Evolutionary conservation across 306 rosid species (phyloP).

Genomic region (Trichosanthes cucumerina): DNA sequence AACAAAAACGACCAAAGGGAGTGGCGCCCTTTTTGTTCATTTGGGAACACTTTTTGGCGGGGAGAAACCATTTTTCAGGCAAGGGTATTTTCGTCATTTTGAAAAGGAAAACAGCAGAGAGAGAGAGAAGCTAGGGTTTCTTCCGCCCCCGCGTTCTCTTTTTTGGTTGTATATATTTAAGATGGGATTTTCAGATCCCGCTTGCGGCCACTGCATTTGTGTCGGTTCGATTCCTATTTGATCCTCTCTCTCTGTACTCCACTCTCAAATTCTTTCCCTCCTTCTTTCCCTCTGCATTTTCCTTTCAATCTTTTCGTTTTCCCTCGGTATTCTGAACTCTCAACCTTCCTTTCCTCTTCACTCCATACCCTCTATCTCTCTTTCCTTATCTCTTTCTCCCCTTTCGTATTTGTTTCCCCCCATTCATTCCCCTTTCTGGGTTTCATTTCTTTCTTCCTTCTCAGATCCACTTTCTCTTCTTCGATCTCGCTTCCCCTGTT

Average conservation of each 20-base stretch:
- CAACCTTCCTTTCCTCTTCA: not conserved
- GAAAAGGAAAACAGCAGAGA: not conserved
- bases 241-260: not conserved
- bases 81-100: constrained; percentile 41
- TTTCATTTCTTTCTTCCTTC: not conserved
- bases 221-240: constrained; percentile 32
- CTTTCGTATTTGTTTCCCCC: not conserved
- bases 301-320: constrained; percentile 1
- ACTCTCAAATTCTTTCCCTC: not conserved
- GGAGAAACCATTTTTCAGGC: not conserved
- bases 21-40: constrained; percentile 31
- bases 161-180: constrained; percentile 38
- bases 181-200: constrained; percentile 31
- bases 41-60: constrained; percentile 47
- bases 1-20: not conserved
- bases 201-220: constrained; percentile 55
- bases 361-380: not conserved
- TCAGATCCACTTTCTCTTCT: constrained; percentile 21
- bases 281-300: constrained; percentile 1
- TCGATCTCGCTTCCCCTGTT: not conserved
- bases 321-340: not conserved
- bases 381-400: not conserved
- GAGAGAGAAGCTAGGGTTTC: constrained; percentile 62
- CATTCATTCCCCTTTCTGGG: not conserved
- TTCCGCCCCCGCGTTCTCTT: not conserved